Evolutionary conservation across 176 grass and related monocot species (phyloP).

Genomic region (Aegilops umbellulata): DNA sequence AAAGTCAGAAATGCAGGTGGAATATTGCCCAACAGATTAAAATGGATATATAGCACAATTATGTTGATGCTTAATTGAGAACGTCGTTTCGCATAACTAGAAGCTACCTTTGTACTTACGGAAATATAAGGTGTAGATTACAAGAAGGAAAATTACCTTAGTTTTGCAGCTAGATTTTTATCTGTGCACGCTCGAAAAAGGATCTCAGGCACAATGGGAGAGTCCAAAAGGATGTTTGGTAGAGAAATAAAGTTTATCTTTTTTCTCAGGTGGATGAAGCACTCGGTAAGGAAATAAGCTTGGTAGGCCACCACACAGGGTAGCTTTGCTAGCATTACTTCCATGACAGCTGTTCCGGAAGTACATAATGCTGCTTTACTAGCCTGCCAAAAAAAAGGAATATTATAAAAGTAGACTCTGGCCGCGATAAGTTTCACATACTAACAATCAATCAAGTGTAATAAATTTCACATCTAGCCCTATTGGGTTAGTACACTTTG

Average conservation of each 20-base stretch:
- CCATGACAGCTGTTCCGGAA: slow-evolving; percentile 93
- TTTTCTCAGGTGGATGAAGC: slow-evolving; percentile 66
- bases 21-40: neutral
- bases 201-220: slow-evolving; percentile 72
- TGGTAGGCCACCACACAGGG: slow-evolving; percentile 83
- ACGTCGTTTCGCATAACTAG: neutral
- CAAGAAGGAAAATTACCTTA: slow-evolving; percentile 52
- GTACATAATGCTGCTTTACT: slow-evolving; percentile 91
- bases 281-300: slow-evolving; percentile 91
- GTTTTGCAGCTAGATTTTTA: slow-evolving; percentile 52
- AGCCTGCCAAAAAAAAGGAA: slow-evolving; percentile 52
- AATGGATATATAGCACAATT: neutral
- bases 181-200: slow-evolving; percentile 70
- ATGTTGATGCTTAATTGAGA: neutral
- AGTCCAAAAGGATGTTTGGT: slow-evolving; percentile 90
- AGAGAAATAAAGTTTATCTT: slow-evolving; percentile 88
- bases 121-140: neutral
- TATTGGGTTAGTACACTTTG: neutral
- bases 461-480: slow-evolving; percentile 14
- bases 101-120: neutral
- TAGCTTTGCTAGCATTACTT: slow-evolving; percentile 71
- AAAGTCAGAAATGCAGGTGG: neutral
- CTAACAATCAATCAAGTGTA: neutral
- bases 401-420: neutral
- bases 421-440: neutral